Base-by-base conservation (phyloP, 495 filamentous ascomycete genomes). In the Cercophora sp. region DNA sequence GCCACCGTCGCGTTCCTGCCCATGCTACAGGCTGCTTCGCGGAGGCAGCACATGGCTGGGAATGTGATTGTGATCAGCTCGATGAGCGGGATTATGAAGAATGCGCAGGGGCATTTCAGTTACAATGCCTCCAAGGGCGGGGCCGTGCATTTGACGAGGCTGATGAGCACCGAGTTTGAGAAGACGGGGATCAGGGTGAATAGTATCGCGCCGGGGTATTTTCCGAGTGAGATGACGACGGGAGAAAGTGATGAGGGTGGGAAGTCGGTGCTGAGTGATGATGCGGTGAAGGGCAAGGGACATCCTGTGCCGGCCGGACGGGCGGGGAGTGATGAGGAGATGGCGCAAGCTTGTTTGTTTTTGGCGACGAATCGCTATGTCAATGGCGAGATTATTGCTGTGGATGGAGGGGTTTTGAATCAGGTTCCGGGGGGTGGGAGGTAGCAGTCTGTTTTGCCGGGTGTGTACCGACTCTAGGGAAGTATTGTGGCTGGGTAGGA, bases 81-180 rank as follows among this genome's bases (percentile, higher is more conserved):
- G 24, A 82, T 85, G 66, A 78, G 74, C 1, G 80, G 72, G 0
- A 81, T 77, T 55, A 78, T 70, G 61, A 66, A 81, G 11, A 56
- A 66, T 10, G 66, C 71, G 5, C 74, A 78, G 10, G 76, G 73
- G 8, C 77, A 77, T 23, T 79, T 78, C 60, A 72, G 78, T 3
- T 87, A 87, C 52, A 77, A 76, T 31, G 64, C 70, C 1, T 78
- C 75, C 52, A 88, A 88, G 69, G 78, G 79, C 1, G 80, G 76
- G 0, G 67, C 72, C 3, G 77, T 73, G 8, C 82, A 85, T 43
- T 54, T 86, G 56, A 79, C 82, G 29, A 85, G 82, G 70, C 65
- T 76, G 60, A 66, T 85, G 54, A 68, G 77, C 9, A 83, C 77
- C 1, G 63, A 59, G 44, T 72, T 85, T 23, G 70, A 66, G 15